phyloP scores from a whole-genome alignment of 805 yeast species.

The Cyberlindnera samutprakarnensis region DNA sequence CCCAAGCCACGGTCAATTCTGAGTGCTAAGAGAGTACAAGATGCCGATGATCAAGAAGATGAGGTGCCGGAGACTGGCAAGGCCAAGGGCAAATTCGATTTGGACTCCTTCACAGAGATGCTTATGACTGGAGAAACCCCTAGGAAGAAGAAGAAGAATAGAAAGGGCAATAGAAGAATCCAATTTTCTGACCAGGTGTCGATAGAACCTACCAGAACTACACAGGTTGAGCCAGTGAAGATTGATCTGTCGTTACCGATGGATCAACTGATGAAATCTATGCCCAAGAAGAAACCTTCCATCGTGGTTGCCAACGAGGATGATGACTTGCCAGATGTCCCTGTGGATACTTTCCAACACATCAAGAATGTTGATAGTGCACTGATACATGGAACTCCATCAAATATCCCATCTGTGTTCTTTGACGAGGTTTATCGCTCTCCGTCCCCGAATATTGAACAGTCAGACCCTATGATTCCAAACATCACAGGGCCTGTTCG shows the following conservation, averaged over 20 bases:
- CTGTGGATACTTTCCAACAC: conserved; percentile 66
- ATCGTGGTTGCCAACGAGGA: conserved; percentile 47
- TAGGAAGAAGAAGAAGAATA: conserved; percentile 25
- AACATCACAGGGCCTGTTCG: conserved; percentile 20
- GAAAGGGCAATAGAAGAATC: conserved; percentile 44
- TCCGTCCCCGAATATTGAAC: conserved; percentile 12
- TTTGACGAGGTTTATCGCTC: conserved; percentile 18
- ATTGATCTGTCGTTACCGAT: conserved; percentile 54
- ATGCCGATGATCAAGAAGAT: conserved; percentile 33
- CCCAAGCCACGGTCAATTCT: conserved; percentile 79
- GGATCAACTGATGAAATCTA: conserved; percentile 56
- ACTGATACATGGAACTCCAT: conserved; percentile 61
- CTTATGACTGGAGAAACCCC: conserved; percentile 77
- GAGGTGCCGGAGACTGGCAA: conserved; percentile 14
- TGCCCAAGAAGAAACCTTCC: conserved; percentile 27
- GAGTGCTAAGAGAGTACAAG: conserved; percentile 47
- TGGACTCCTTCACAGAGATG: conserved; percentile 81
- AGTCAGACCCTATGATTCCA: conserved; percentile 22
- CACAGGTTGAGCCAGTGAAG: conserved; percentile 18
- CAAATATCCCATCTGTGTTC: conserved; percentile 37
- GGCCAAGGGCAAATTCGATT: conserved; percentile 36
- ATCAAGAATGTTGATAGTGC: conserved; percentile 72
- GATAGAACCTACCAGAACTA: conserved; percentile 12
- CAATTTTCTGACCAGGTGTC: conserved; percentile 61
- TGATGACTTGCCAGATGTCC: conserved; percentile 66